Conservation (phyloP, 179 eudicot genomes). For the Heliamphora pulchella region DNA sequence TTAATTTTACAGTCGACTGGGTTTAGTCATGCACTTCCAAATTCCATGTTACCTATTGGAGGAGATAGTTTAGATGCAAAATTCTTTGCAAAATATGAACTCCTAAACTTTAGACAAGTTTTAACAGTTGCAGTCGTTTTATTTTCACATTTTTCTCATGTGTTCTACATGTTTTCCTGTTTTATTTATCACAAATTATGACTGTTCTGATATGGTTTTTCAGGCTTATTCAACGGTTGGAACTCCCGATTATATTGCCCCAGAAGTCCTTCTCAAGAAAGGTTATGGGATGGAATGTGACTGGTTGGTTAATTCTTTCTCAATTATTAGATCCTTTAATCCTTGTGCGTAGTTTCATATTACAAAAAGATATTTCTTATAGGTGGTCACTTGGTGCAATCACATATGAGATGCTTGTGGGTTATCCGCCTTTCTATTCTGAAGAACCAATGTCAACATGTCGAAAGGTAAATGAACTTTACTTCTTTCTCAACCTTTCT, state of each 20-base stretch:
- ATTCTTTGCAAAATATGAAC: neutral
- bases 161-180: neutral
- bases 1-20: neutral
- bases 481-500: neutral
- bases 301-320: conserved; percentile 13
- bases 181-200: neutral
- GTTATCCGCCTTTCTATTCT: conserved; percentile 23
- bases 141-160: neutral
- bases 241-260: conserved; percentile 24
- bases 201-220: neutral
- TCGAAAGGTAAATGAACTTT: conserved; percentile 13
- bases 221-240: conserved; percentile 22
- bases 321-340: neutral
- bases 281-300: conserved; percentile 26
- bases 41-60: neutral
- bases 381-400: conserved; percentile 27
- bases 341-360: neutral
- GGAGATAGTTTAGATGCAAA: neutral
- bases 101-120: neutral
- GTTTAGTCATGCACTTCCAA: neutral
- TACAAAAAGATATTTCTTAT: neutral
- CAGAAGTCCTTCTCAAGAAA: conserved; percentile 22
- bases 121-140: neutral
- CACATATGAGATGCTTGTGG: conserved; percentile 17
- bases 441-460: conserved; percentile 24